Evolutionary conservation across 2,329 filamentous ascomycete species (phyloP).

Genomic region (Aspergillus neoniger): DNA sequence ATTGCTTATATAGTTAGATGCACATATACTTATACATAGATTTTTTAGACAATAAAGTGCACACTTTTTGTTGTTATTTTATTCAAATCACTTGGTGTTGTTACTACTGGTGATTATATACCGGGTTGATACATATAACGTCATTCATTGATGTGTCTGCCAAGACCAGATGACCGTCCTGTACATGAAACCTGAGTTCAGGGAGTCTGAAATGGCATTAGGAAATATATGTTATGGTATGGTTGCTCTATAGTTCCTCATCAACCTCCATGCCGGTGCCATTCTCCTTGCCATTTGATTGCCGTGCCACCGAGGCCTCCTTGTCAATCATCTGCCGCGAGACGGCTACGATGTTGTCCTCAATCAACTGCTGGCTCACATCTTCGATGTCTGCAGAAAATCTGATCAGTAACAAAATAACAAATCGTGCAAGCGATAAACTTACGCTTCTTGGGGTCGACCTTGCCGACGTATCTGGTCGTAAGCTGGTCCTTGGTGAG

Average conservation of each 20-base stretch:
- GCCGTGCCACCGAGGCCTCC: conserved; percentile 87
- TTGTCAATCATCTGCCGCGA: conserved; percentile 99
- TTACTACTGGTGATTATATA: neutral
- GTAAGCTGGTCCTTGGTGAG: conserved; percentile 96
- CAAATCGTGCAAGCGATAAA: conserved; percentile 16
- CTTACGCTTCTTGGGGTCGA: conserved; percentile 94
- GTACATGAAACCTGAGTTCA: conserved; percentile 4
- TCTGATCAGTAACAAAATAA: conserved; percentile 22
- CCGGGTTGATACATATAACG: neutral
- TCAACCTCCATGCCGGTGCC: conserved; percentile 67
- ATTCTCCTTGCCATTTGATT: conserved; percentile 42
- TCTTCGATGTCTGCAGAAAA: conserved; percentile 72
- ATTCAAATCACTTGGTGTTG: neutral
- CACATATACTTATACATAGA: neutral
- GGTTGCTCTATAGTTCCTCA: conserved; percentile 52
- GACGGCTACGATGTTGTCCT: conserved; percentile 99
- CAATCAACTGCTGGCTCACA: conserved; percentile 92
- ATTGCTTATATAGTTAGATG: neutral
- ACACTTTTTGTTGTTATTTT: neutral
- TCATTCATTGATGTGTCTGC: conserved; percentile 9
- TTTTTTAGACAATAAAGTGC: neutral
- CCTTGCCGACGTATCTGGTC: conserved; percentile 97
- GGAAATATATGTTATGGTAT: neutral
- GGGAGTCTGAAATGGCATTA: neutral
- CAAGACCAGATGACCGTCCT: neutral